Base-by-base conservation (phyloP, 73 alveolate species). In the Stentor coeruleus region DNA sequence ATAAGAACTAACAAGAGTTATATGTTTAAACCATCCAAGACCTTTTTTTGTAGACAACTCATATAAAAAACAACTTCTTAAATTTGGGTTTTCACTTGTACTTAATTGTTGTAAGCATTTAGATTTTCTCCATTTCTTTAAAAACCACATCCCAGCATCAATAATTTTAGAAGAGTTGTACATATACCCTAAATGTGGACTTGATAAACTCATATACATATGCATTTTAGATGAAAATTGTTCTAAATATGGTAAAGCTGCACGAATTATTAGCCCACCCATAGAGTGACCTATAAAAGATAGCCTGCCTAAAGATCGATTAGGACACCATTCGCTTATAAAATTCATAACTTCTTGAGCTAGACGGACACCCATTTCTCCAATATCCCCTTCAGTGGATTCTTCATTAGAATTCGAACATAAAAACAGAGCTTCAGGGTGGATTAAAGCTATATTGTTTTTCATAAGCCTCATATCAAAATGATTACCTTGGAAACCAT, bases 401-500 rank as follows among this genome's bases (percentile, higher is more conserved):
- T 95, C 99, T 92, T 98, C 99, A 88, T 98, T 98, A 4, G 97
- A 87, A 39, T 87, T 85, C 28, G 98, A 87, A 77, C 97, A 93
- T 42, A 96, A 91, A 87, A 95, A 96, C 66, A 96, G 94, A 76
- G 97, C 98, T 74, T 98, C 98, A 30, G 99, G 99, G 75, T 95
- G 96, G 66, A 94, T 87, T 86, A 95, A 77, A 11, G 98, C 92
- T 37, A 98, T 92, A 91, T 95, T 93, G 91, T 96, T 96, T 94
- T 95, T 96, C 84, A 98, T 85, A 3, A 96, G 91, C 39, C 99
- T 88, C 99, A 98, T 95, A 86, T 98, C 99, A 49, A 89, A 90
- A 39, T 97, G 92, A 86, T 97, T 97, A 81, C 99, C 99, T 90
- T 98, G 96, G 86, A 96, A 98, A 66, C 99, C 99, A 89, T 98